These are phyloP conservation scores for Boehmeria nivea DNA, from an alignment of 306 rosid species.

Conservation along the genomic window DNA sequence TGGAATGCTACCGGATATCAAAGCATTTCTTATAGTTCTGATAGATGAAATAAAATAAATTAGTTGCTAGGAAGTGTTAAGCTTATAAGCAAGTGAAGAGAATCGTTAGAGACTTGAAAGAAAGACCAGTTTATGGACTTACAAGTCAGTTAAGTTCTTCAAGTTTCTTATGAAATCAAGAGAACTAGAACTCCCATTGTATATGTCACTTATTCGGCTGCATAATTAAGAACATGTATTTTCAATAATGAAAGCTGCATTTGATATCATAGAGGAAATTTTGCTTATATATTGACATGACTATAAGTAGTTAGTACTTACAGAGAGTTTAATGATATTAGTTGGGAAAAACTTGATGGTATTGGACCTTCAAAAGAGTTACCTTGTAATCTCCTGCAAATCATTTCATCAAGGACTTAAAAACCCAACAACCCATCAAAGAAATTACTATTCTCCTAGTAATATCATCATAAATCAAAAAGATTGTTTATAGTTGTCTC, in stretches of 20 bases:
- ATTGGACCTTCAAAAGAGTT: slow-evolving; percentile 33
- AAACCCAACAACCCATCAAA: too few species aligned
- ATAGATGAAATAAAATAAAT: neutral
- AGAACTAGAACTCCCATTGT: slow-evolving; percentile 24
- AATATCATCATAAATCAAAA: too few species aligned
- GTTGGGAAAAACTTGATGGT: slow-evolving; percentile 23
- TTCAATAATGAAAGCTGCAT: too few species aligned
- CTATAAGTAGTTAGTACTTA: too few species aligned
- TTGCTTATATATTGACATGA: too few species aligned
- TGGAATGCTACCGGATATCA: slow-evolving; percentile 20
- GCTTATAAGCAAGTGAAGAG: neutral
- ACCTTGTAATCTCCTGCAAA: slow-evolving; percentile 14
- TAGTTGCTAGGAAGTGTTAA: neutral
- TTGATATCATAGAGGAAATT: too few species aligned
- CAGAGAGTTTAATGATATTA: slow-evolving; percentile 13
- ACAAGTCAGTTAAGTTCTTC: slow-evolving; percentile 16
- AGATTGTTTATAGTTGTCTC: too few species aligned
- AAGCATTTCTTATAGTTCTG: slow-evolving; percentile 21
- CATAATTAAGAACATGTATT: neutral
- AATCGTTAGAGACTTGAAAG: neutral
- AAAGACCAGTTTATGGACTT: slow-evolving; percentile 9
- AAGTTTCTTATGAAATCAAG: slow-evolving; percentile 15
- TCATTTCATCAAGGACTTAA: slow-evolving; percentile 1
- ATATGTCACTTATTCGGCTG: slow-evolving; percentile 27
- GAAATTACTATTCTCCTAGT: too few species aligned